phyloP scores from a whole-genome alignment of 2,329 filamentous ascomycete species.

The Sclerotiophoma versabilis region DNA sequence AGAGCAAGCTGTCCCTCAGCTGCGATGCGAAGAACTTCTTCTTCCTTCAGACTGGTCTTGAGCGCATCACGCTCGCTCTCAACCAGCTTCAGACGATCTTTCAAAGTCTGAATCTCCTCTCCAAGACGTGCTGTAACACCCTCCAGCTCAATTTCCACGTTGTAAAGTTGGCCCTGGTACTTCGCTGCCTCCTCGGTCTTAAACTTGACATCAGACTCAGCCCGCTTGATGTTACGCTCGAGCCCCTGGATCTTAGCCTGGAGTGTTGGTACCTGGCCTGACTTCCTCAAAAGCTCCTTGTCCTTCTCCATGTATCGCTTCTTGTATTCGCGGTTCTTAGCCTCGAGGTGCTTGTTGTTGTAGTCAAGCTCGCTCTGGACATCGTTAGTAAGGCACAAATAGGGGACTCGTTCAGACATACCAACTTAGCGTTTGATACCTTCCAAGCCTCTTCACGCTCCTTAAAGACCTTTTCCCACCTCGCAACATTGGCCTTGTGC shows the following conservation, averaged over 20 bases:
- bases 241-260: constrained; percentile 41
- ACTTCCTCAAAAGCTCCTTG: constrained; percentile 33
- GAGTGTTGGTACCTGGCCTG: constrained; percentile 34
- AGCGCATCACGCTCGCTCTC: constrained; percentile 79
- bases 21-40: constrained; percentile 75
- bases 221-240: constrained; percentile 34
- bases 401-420: constrained; percentile 19
- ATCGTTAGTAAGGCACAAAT: not conserved
- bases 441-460: constrained; percentile 41
- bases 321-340: constrained; percentile 37
- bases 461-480: constrained; percentile 43
- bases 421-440: constrained; percentile 33
- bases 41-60: constrained; percentile 74
- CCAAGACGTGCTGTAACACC: constrained; percentile 68
- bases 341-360: constrained; percentile 32
- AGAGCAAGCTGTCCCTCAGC: constrained; percentile 74
- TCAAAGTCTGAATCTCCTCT: constrained; percentile 70
- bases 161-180: constrained; percentile 54
- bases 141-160: constrained; percentile 58
- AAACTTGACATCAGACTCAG: constrained; percentile 42
- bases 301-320: constrained; percentile 33
- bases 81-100: constrained; percentile 68
- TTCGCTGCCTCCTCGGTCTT: constrained; percentile 44
- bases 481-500: constrained; percentile 41
- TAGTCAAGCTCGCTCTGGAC: constrained; percentile 32